phyloP scores from a whole-genome alignment of 192 early-diverging fungal species.

The Entomortierella lignicola region DNA sequence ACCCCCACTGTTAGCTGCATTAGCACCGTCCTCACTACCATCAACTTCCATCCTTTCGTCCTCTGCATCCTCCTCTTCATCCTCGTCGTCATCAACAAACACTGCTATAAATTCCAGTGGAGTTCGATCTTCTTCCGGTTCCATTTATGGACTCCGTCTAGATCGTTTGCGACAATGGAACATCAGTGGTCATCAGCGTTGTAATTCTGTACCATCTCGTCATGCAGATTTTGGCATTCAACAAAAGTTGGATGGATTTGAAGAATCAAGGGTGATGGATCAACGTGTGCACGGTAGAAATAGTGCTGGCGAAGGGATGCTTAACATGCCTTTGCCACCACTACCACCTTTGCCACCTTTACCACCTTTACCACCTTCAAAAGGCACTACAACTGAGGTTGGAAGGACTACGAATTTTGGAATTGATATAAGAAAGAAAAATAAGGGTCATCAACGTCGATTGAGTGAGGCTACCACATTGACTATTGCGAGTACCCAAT shows the following conservation, averaged over 20 bases:
- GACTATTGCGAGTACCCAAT: conserved; percentile 13
- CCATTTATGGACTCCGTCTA: background rate
- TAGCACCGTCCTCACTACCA: background rate
- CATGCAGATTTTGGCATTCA: conserved; percentile 13
- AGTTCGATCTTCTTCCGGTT: background rate
- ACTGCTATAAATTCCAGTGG: background rate
- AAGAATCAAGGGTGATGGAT: conserved; percentile 14
- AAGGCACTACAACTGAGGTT: background rate
- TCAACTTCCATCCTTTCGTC: background rate
- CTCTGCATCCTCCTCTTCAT: background rate
- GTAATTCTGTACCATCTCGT: conserved; percentile 33
- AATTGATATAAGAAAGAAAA: conserved; percentile 15
- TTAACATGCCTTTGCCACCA: background rate
- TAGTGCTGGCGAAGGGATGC: background rate
- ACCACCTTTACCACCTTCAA: conserved; percentile 3
- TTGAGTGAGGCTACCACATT: conserved; percentile 33
- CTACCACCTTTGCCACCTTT: conserved; percentile 12
- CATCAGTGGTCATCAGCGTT: conserved; percentile 26
- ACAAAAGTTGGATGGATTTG: conserved; percentile 19
- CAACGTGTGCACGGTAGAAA: conserved; percentile 6
- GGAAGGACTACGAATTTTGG: background rate
- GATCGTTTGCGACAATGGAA: conserved; percentile 24
- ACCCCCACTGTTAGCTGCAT: background rate
- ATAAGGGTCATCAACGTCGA: conserved; percentile 26
- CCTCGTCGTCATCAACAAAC: background rate